phyloP scores from a whole-genome alignment of 768 basidiomycete species.

The Mycena floridula region DNA sequence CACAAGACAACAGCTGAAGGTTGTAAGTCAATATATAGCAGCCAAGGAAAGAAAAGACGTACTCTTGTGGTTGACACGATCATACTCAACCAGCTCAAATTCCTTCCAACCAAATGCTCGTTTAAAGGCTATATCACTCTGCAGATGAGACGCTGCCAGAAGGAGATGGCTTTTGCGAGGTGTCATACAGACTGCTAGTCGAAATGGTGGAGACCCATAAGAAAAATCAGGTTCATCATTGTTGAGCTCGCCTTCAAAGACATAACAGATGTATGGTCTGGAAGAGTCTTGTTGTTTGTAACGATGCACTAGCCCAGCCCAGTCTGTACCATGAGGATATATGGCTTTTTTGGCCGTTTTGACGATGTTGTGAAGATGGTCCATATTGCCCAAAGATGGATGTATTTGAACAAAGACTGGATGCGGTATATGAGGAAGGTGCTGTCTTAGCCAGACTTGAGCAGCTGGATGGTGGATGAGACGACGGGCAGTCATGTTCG shows the following conservation, averaged over 20 bases:
- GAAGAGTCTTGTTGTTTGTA: no score
- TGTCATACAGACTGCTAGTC: no score
- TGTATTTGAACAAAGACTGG: not conserved
- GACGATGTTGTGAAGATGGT: not conserved
- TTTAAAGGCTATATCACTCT: conserved; percentile 21
- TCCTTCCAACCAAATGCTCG: conserved; percentile 18
- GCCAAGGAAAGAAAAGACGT: conserved; percentile 1
- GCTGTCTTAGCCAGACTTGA: not conserved
- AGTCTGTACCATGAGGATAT: not conserved
- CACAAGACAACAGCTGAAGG: conserved; percentile 14
- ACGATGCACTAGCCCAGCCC: no score
- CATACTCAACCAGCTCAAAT: conserved; percentile 18
- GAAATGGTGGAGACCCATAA: no score
- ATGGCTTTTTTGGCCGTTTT: not conserved
- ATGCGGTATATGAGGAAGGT: not conserved
- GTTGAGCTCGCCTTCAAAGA: no score
- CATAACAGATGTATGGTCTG: no score
- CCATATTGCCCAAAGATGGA: not conserved
- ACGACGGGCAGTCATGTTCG: not conserved
- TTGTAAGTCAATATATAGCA: not conserved
- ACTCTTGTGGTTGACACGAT: conserved; percentile 15
- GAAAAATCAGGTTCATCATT: no score
- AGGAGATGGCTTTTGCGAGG: conserved; percentile 16
- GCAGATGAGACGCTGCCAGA: conserved; percentile 12
- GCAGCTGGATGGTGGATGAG: not conserved